Conservation (phyloP, 2,329 filamentous ascomycete genomes). For the Xylariaceae sp. region DNA sequence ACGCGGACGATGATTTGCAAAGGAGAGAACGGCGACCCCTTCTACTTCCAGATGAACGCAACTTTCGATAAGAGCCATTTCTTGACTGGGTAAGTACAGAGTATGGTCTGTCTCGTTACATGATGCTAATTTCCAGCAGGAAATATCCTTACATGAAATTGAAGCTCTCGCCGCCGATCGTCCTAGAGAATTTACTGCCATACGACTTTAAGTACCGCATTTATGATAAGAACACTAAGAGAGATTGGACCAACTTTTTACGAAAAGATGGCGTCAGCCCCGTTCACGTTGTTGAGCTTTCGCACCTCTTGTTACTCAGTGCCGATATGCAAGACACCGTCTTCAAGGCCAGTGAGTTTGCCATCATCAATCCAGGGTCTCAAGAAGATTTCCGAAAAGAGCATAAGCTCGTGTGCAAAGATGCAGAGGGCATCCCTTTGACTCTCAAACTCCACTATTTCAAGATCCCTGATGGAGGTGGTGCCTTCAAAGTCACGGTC, state of each 20-base stretch:
- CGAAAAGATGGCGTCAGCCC: constrained; percentile 95
- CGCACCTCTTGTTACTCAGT: constrained; percentile 86
- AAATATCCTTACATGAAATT: constrained; percentile 94
- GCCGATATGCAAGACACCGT: constrained; percentile 95
- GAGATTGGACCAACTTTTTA: constrained; percentile 98
- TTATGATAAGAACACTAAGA: constrained; percentile 97
- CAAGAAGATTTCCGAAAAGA: constrained; percentile 88
- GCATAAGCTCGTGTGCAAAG: constrained; percentile 73
- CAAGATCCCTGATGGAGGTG: constrained; percentile 83
- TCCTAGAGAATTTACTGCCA: constrained; percentile 88
- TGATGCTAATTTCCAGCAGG: constrained; percentile 38
- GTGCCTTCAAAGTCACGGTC: constrained; percentile 91
- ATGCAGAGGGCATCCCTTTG: constrained; percentile 74
- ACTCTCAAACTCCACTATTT: constrained; percentile 87
- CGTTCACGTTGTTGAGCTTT: constrained; percentile 93
- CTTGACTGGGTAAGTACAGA: constrained; percentile 59
- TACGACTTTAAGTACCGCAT: constrained; percentile 99
- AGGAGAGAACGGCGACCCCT: constrained; percentile 81
- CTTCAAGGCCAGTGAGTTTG: constrained; percentile 93
- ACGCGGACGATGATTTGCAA: constrained; percentile 85
- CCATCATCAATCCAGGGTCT: constrained; percentile 88
- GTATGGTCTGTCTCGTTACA: background rate
- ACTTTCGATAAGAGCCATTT: constrained; percentile 81
- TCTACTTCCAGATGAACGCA: constrained; percentile 95
- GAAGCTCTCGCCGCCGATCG: constrained; percentile 85